Evolutionary conservation across 2,329 filamentous ascomycete genomes (phyloP).

Genomic region (Nemania abortiva): DNA sequence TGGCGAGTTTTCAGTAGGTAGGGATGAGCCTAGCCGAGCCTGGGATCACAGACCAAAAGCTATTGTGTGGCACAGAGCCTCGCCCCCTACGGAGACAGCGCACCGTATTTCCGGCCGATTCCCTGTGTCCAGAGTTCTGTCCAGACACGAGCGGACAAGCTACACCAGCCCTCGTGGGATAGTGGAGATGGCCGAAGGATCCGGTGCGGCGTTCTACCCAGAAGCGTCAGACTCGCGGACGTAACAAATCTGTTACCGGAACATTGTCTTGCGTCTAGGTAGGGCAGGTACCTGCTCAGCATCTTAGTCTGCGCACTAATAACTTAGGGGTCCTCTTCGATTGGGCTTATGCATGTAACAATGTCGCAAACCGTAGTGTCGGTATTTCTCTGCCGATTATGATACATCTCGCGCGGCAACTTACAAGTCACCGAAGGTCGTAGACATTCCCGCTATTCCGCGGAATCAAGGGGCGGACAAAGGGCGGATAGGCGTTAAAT

Average conservation of each 20-base stretch:
- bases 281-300: not conserved
- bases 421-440: not conserved
- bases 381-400: slow-evolving; percentile 35
- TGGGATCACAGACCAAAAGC: not conserved
- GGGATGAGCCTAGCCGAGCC: not conserved
- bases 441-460: slow-evolving; percentile 16
- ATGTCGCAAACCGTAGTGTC: slow-evolving; percentile 29
- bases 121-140: slow-evolving; percentile 12
- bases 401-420: slow-evolving; percentile 14
- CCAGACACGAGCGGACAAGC: slow-evolving; percentile 1
- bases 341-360: slow-evolving; percentile 34
- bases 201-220: slow-evolving; percentile 23
- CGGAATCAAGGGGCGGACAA: not conserved
- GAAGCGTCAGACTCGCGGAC: slow-evolving; percentile 6
- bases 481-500: not conserved
- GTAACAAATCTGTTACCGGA: slow-evolving; percentile 26
- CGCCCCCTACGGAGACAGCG: slow-evolving; percentile 19
- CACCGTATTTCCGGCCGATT: slow-evolving; percentile 33
- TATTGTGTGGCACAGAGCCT: slow-evolving; percentile 9
- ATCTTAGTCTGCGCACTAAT: not conserved
- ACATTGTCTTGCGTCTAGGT: slow-evolving; percentile 5
- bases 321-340: slow-evolving; percentile 9
- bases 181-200: slow-evolving; percentile 29
- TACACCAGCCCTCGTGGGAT: slow-evolving; percentile 12
- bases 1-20: not conserved